A percentile compares a stretch with the other conserved stretches of the same genome.
phyloP scores from a whole-genome alignment of 2,329 filamentous ascomycete genomes.

The Dothiorella sarmentorum region DNA sequence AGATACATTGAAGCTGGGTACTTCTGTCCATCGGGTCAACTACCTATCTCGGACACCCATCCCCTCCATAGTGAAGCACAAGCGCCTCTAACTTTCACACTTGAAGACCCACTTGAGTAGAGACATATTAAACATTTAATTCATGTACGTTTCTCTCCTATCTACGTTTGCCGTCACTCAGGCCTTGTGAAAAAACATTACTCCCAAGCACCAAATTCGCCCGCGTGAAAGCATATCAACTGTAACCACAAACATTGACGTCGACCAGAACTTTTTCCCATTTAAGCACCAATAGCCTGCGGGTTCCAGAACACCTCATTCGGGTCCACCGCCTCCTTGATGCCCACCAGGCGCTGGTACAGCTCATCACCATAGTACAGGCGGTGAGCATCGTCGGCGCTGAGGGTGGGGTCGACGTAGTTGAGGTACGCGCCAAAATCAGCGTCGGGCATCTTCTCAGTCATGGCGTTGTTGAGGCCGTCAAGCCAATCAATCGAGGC shows the following conservation, averaged over 20 bases:
- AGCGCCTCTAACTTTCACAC: too few species aligned
- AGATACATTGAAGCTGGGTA: too few species aligned
- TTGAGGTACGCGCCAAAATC: slow-evolving; percentile 52
- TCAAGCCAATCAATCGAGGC: slow-evolving; percentile 39
- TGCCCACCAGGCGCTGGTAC: slow-evolving; percentile 32
- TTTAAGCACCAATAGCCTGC: slow-evolving; percentile 33
- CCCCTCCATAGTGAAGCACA: too few species aligned
- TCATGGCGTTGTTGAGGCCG: slow-evolving; percentile 42
- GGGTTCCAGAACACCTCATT: slow-evolving; percentile 38
- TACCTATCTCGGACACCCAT: too few species aligned
- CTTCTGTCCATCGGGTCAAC: too few species aligned
- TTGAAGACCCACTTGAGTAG: too few species aligned
- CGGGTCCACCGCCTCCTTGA: slow-evolving; percentile 43
- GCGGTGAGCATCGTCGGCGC: slow-evolving; percentile 46
- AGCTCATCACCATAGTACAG: slow-evolving; percentile 47
- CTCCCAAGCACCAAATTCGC: background rate
- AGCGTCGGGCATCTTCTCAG: slow-evolving; percentile 34
- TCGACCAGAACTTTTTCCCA: background rate
- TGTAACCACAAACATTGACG: background rate
- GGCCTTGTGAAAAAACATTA: too few species aligned
- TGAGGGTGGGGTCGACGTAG: slow-evolving; percentile 51
- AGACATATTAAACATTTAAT: too few species aligned
- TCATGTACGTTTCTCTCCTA: too few species aligned
- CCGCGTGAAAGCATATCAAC: background rate
- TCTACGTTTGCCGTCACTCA: too few species aligned